Evolutionary conservation across 2,329 filamentous ascomycete species (phyloP), one percentile per base, ranked within the genome.

Genomic region (Hypoxylon sp.): DNA sequence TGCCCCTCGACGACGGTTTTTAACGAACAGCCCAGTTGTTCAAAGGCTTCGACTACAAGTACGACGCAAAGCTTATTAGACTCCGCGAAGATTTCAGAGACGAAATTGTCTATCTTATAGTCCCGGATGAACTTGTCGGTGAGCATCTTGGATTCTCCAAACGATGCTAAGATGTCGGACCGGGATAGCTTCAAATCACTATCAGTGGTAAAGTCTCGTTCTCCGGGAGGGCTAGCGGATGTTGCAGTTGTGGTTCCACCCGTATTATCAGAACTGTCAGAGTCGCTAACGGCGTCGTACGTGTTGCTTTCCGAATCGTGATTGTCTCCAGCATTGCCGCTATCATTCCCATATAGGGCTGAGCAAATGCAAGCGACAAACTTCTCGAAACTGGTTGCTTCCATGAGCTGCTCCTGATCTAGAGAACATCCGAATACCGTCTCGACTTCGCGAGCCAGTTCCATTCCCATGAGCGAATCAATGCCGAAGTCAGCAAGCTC

Each of bases 401-500:
- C 72, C 60, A 80, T 73, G 2, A 78, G 55, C 25, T 78, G 71
- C 1, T 70, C 71, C 6, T 65, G 65, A 3, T 71, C 52, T 3
- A 82, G 38, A 17, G 38, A 21, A 57, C 0, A 73, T 25, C 30
- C 19, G 46, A 17, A 28, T 14, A 28, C 46, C 14, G 46, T n/a
- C 14, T 17, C 46, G 11, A 30, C 14, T 30, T 30, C 46, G 7
- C 46, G 25, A 3, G 46, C 46, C 21, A 85, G 59, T 67, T 86
- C 83, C 80, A 84, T 85, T 0, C 77, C 81, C 79, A 84, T 81
- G 0, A 86, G 75, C 0, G 83, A 85, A 68, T 85, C 84, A 32
- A 85, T 82, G 1, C 83, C 83, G 1, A 84, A 50, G 34, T 83
- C 80, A 7, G 73, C 78, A 14, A 84, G 73, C 4, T 76, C 69